Evolutionary conservation across 768 basidiomycete species (phyloP), one percentile per base, ranked within the genome.

Genomic region (Cytidiella melzeri): DNA sequence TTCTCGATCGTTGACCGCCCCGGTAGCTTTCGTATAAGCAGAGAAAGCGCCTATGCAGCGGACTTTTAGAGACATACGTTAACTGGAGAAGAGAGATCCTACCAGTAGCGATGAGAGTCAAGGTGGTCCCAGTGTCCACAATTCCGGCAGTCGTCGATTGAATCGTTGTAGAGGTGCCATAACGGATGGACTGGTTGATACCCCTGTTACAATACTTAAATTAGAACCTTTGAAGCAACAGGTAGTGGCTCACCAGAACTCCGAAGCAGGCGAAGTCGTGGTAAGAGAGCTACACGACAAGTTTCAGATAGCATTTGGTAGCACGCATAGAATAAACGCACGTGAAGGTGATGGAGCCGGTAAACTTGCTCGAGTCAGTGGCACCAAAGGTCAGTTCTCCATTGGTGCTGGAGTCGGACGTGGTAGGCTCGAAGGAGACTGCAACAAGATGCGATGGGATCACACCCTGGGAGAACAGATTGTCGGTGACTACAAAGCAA

Each of bases 1-100:
- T 26, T 61, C 61, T 70, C 59, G 46, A 59, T 83, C 81, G 42
- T 69, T 23, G 4, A 60, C 68, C 1, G 72, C 79, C 7, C 75
- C 77, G 1, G 76, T 79, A 3, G 73, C 74, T 10, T 65, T 6
- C 57, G 74, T 69, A 55, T 81, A 83, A 1, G 62, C 64, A 34
- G 72, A 56, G 66, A 79, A 81, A 1, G 76, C 75, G 51, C 80
- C 77, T 55, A 53, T 50, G 42, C 15, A 37, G n/a, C n/a, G n/a
- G n/a, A n/a, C n/a, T n/a, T n/a, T n/a, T n/a, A n/a, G n/a, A n/a
- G n/a, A n/a, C 41, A 27, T 30, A 44, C 5, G 38, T 45, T 20
- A 15, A 28, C 19, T 42, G 23, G 26, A 19, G 12, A 28, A 4
- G 1, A 25, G 10, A 10, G 6, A 36, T 4, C 43, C n/a, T 43